Percentiles rank a stretch among this genome's conserved stretches.
phyloP scores from a whole-genome alignment of 768 basidiomycete species.

The Chalciporus piperatus region DNA sequence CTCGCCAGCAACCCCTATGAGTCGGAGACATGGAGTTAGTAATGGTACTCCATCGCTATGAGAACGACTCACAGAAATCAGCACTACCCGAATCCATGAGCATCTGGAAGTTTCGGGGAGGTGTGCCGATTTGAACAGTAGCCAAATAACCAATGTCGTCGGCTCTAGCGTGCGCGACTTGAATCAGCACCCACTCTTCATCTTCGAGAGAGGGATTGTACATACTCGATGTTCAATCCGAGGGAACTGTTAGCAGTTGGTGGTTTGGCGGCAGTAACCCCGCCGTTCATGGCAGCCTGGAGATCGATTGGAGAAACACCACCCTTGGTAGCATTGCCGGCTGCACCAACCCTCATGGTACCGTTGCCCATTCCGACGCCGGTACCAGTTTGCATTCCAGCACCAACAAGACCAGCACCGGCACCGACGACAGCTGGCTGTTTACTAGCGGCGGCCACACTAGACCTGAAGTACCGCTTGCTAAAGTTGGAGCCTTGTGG shows the following conservation, averaged over 20 bases:
- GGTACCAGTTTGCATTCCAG: conserved; percentile 1
- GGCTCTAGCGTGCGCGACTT: conserved; percentile 29
- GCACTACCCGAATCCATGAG: conserved; percentile 73
- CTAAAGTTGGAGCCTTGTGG: conserved; percentile 5
- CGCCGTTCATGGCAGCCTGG: conserved; percentile 32
- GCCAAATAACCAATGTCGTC: conserved; percentile 59
- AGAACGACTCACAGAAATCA: conserved; percentile 46
- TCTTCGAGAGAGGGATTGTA: not conserved
- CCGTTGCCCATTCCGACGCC: too few relatives aligned
- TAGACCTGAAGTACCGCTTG: conserved; percentile 9
- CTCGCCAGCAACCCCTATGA: conserved; percentile 51
- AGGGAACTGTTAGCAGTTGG: conserved; percentile 52
- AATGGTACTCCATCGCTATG: not conserved
- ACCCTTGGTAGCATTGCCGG: conserved; percentile 14
- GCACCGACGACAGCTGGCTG: too few relatives aligned
- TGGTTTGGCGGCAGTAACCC: conserved; percentile 41
- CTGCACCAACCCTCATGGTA: too few relatives aligned
- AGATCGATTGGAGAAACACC: conserved; percentile 38
- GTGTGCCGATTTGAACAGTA: conserved; percentile 64
- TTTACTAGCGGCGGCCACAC: conserved; percentile 2
- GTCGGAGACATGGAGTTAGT: not conserved
- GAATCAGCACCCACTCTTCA: conserved; percentile 1
- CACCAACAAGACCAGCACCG: not conserved
- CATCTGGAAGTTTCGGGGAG: conserved; percentile 51
- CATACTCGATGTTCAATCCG: conserved; percentile 69